Evolutionary conservation across 139 green algal genomes (phyloP).

Genomic region (Choricystis sp.): DNA sequence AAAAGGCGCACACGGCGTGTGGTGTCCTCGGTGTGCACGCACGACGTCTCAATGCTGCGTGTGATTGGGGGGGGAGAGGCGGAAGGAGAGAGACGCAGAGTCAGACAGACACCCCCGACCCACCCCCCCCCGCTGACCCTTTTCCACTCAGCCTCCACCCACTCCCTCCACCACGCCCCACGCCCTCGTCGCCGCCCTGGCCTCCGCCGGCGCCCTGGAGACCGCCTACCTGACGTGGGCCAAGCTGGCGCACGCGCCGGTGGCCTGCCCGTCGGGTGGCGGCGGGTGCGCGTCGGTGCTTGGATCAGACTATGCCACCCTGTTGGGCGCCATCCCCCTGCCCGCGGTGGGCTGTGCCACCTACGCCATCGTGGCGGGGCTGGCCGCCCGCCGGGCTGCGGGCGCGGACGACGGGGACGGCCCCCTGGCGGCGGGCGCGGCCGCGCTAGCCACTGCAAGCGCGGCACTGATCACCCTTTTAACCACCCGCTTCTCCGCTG

Average conservation of each 20-base stretch:
- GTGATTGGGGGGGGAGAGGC: no score
- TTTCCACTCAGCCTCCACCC: no score
- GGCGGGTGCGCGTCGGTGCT: slow-evolving; percentile 59
- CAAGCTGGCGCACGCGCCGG: slow-evolving; percentile 36
- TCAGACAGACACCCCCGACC: no score
- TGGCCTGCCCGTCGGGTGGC: slow-evolving; percentile 45
- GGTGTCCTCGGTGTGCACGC: no score
- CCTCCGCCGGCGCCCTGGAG: slow-evolving; percentile 36
- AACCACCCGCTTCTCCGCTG: slow-evolving; percentile 37
- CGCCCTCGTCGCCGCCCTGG: slow-evolving; percentile 22
- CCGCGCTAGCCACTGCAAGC: slow-evolving; percentile 1
- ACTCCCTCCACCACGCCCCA: no score
- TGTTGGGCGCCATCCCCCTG: slow-evolving; percentile 60
- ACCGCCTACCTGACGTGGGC: slow-evolving; percentile 60
- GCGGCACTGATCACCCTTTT: slow-evolving; percentile 28
- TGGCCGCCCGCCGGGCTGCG: not conserved
- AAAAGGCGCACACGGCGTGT: no score
- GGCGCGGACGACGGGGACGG: not conserved
- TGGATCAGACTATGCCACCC: slow-evolving; percentile 38
- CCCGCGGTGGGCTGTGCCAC: slow-evolving; percentile 19
- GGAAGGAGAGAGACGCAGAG: no score
- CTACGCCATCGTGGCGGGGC: not conserved
- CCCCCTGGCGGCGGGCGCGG: not conserved
- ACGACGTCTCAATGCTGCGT: no score
- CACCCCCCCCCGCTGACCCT: no score